Evolutionary conservation across 202 grass and related monocot genomes (phyloP), one percentile per base, ranked within the genome.

Genomic region (Carex sylvatica): DNA sequence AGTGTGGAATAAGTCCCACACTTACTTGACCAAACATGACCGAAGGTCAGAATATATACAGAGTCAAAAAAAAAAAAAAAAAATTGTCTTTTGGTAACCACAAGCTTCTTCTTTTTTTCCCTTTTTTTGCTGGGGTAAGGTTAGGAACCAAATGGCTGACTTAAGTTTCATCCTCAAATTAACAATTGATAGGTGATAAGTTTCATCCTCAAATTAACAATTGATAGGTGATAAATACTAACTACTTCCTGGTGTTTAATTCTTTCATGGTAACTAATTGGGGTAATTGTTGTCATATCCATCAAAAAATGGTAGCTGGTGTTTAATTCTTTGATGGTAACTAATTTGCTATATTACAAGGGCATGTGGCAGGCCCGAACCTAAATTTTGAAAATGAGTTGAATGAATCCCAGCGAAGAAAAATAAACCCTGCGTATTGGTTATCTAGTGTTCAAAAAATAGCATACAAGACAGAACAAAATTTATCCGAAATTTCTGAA

Each of bases 321-420:
- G 13, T 52, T 74, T 26, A 24, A 26, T 52, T 26, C 2, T 74
- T 28, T 15, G 2, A 49, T 74, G 16, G 51, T 85, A 74, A 55
- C 55, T 81, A 54, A 78, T 78, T 18, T 52, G 7, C 51, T 80
- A 65, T 33, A 19, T 22, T 65, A 83, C 23, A 15, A 82, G 68
- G 67, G 53, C 49, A 82, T 1, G 24, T 7, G 33, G n/a, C 78
- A 62, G 19, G 9, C 38, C 38, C 13, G 3, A 51, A 49, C 70
- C 70, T 74, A 15, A 74, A 74, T 52, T 22, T 9, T 80, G 28
- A 38, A 61, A 4, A 80, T 2, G 35, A 80, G 31, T 58, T 61
- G 11, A 58, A 80, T 19, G 3, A 36, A 61, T 23, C 10, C n/a
- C 3, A 35, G 61, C 5, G 5, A 80, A 61, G 52, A 80, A 19